Base-by-base conservation (phyloP, 2,329 filamentous ascomycete genomes). In the Xylariaceae sp. region DNA sequence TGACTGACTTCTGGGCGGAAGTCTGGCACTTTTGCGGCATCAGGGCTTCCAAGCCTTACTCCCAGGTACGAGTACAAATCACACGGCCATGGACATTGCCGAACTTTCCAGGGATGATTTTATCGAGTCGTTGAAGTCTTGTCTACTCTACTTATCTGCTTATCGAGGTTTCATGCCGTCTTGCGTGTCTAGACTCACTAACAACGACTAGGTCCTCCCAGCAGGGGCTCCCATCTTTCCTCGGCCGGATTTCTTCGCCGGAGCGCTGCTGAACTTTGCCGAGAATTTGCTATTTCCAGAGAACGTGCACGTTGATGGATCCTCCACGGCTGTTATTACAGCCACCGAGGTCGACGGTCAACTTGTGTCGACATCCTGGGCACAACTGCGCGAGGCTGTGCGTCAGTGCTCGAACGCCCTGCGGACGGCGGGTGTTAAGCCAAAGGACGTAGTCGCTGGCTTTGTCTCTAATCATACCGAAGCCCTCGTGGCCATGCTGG, bases 391-490 rank as follows among this genome's bases (percentile, higher is more conserved):
- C 30, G 88, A 94, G 45, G 80, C 84, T 26, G 92, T 97, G 21
- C 84, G 86, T 47, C 77, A 78, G 60, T 95, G 89, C 67, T 85
- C 91, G 56, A 81, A 82, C 52, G 86, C 86, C 0, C 80, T 97
- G 69, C 79, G 85, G 29, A 82, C 82, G 26, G 75, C 83, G 1
- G 89, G 88, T 1, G 66, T 97, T 27, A 64, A 69, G 48, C 67
- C 77, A 13, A 70, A 76, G 20, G 81, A 85, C 60, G 76, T 86
- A 18, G 80, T 87, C n/a, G 83, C 82, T 35, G 85, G 85, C 7
- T 96, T 92, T 68, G 85, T 97, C 11, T 93, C 91, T 18, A 97
- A 99, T 67, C 92, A 97, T 70, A 84, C 85, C 6, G 89, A 96
- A 70, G 89, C 92, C 0, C 76, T 97, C 16, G 86, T 97, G 9